These are phyloP conservation scores for Stachybotrys elegans DNA, from an alignment of 2,329 filamentous ascomycete species.

Conservation along the genomic window DNA sequence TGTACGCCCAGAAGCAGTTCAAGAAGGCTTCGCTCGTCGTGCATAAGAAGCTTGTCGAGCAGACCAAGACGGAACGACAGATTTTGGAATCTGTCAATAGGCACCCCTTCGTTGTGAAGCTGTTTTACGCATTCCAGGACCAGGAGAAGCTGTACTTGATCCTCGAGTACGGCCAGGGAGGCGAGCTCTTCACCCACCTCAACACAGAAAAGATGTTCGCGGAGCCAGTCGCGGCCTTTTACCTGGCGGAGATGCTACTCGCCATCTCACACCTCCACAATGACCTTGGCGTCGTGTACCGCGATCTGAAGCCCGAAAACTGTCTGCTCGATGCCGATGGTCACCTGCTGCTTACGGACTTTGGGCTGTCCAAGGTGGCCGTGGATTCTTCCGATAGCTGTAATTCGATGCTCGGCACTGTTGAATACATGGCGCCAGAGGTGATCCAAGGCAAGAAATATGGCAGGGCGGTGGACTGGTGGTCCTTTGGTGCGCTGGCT, in stretches of 20 bases:
- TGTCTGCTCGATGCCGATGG: conserved; percentile 88
- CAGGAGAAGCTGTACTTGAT: conserved; percentile 97
- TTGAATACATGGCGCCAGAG: conserved; percentile 99
- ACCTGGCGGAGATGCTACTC: conserved; percentile 97
- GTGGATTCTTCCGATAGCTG: conserved; percentile 62
- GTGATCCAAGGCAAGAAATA: conserved; percentile 85
- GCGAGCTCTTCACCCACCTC: conserved; percentile 94
- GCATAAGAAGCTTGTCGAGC: conserved; percentile 92
- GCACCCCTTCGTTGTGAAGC: conserved; percentile 95
- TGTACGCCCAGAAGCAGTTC: conserved; percentile 98
- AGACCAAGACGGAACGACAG: conserved; percentile 93
- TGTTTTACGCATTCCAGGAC: conserved; percentile 98
- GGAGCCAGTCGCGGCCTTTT: conserved; percentile 85
- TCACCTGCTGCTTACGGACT: conserved; percentile 91
- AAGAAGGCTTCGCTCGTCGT: conserved; percentile 94
- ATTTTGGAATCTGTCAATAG: conserved; percentile 95
- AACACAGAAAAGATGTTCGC: conserved; percentile 93
- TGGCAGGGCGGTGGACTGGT: conserved; percentile 96
- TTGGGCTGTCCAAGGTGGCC: conserved; percentile 92
- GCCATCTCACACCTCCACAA: conserved; percentile 90
- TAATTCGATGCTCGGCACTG: conserved; percentile 87
- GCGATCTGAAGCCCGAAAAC: conserved; percentile 96
- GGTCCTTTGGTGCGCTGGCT: conserved; percentile 90
- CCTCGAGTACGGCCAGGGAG: conserved; percentile 93
- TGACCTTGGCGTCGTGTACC: conserved; percentile 89